These are phyloP conservation scores for Cystobasidiaceae sp. DNA, from an alignment of 1,284 basidiomycete genomes.

Conservation along the genomic window DNA sequence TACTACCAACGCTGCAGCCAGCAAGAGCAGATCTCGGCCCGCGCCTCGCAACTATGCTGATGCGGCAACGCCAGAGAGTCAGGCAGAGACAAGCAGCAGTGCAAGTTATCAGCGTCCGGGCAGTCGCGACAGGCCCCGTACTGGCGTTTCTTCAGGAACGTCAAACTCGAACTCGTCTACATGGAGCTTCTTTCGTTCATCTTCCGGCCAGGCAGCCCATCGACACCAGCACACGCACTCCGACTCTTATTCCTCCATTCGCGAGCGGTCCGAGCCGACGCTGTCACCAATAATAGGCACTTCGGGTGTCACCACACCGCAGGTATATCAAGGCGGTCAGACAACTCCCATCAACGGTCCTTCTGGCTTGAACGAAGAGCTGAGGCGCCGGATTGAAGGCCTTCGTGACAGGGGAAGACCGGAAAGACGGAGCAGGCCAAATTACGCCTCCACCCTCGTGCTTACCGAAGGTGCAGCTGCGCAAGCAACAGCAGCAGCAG, in stretches of 20 bases:
- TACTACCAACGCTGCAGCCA: background rate
- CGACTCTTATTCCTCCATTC: slow-evolving; percentile 11
- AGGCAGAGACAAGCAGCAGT: background rate
- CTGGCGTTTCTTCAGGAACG: background rate
- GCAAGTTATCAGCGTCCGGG: background rate
- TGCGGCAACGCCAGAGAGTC: background rate
- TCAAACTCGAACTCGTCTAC: slow-evolving; percentile 21
- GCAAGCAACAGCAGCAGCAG: background rate
- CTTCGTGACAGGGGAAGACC: background rate
- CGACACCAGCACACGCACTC: background rate
- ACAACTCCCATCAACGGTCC: background rate
- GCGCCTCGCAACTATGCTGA: slow-evolving; percentile 7
- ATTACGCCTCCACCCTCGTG: slow-evolving; percentile 2
- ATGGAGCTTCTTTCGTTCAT: slow-evolving; percentile 24
- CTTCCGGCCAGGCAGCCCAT: slow-evolving; percentile 4
- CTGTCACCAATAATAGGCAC: slow-evolving; percentile 9
- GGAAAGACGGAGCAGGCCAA: background rate
- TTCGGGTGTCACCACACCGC: slow-evolving; percentile 7
- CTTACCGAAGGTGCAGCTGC: slow-evolving; percentile 13
- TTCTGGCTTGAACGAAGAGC: background rate
- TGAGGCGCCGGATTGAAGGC: slow-evolving; percentile 1
- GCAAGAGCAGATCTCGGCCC: slow-evolving; percentile 2
- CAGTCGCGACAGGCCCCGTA: slow-evolving; percentile 12
- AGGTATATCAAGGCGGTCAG: background rate
- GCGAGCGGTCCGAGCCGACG: background rate